Evolutionary conservation across 306 rosid genomes (phyloP).

Genomic region (Elaeagnus macrophylla): DNA sequence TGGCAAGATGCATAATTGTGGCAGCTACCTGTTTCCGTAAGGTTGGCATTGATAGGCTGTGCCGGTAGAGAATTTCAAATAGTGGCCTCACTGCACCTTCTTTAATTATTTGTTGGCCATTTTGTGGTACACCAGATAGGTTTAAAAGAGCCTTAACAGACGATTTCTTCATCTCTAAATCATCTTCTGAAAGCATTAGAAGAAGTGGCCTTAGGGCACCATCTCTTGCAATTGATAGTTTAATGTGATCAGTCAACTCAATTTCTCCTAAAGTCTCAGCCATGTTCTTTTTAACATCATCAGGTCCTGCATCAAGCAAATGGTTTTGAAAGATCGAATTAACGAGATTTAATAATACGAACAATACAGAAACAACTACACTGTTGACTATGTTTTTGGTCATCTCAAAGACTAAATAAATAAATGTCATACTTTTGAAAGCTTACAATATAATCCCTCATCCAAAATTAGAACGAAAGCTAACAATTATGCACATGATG

Average conservation of each 20-base stretch:
- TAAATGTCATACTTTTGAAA: no score
- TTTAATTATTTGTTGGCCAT: slow-evolving; percentile 45
- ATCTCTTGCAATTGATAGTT: slow-evolving; percentile 32
- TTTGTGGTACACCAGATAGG: slow-evolving; percentile 47
- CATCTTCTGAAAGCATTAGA: slow-evolving; percentile 38
- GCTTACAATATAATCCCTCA: no score
- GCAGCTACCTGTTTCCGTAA: slow-evolving; percentile 45
- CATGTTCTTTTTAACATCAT: slow-evolving; percentile 35
- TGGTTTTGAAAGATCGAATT: background rate
- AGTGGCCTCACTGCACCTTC: slow-evolving; percentile 46
- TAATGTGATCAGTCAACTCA: slow-evolving; percentile 43
- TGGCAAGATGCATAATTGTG: slow-evolving; percentile 46
- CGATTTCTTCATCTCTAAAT: slow-evolving; percentile 34
- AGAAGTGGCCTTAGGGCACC: slow-evolving; percentile 50
- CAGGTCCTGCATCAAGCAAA: slow-evolving; percentile 31
- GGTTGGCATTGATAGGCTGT: slow-evolving; percentile 29
- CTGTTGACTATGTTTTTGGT: no score
- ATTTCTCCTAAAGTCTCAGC: slow-evolving; percentile 43
- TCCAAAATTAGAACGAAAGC: no score
- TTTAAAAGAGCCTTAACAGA: slow-evolving; percentile 38
- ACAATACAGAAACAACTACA: no score
- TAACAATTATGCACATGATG: no score
- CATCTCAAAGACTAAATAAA: no score
- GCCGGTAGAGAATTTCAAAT: slow-evolving; percentile 43
- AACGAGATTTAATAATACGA: background rate